Evolutionary conservation across 495 filamentous ascomycete species (phyloP).

Genomic region (Talaromyces thailandensis): DNA sequence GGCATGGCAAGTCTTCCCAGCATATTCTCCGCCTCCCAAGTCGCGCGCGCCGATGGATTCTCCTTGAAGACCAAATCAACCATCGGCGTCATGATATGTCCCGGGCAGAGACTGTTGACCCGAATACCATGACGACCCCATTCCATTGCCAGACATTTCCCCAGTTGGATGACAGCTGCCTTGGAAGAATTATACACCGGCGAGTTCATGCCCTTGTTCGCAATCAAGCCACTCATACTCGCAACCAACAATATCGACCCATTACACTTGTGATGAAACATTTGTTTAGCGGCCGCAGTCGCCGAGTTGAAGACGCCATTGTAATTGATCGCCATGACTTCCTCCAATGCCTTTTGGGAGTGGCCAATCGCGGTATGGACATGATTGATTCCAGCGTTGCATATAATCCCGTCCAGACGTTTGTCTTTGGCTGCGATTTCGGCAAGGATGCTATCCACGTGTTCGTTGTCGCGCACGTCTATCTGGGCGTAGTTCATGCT

Average conservation of each 20-base stretch:
- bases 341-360: constrained; percentile 50
- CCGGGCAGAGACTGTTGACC: constrained; percentile 59
- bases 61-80: constrained; percentile 57
- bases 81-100: constrained; percentile 68
- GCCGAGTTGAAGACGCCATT: constrained; percentile 72
- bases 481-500: constrained; percentile 51
- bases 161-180: constrained; percentile 59
- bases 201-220: constrained; percentile 61
- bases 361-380: constrained; percentile 63
- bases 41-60: constrained; percentile 46
- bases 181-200: constrained; percentile 65
- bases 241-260: constrained; percentile 70
- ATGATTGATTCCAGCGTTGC: constrained; percentile 75
- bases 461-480: constrained; percentile 51
- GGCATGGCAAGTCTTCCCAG: constrained; percentile 52
- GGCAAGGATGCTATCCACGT: constrained; percentile 44
- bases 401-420: constrained; percentile 67
- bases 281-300: constrained; percentile 66
- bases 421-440: constrained; percentile 43
- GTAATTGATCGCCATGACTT: constrained; percentile 65
- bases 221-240: constrained; percentile 72
- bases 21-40: constrained; percentile 65
- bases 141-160: constrained; percentile 59
- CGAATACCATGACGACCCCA: constrained; percentile 60
- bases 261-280: constrained; percentile 49